These are phyloP conservation scores for Botrytis fabae DNA, from an alignment of 2,329 filamentous ascomycete genomes.

Conservation along the genomic window DNA sequence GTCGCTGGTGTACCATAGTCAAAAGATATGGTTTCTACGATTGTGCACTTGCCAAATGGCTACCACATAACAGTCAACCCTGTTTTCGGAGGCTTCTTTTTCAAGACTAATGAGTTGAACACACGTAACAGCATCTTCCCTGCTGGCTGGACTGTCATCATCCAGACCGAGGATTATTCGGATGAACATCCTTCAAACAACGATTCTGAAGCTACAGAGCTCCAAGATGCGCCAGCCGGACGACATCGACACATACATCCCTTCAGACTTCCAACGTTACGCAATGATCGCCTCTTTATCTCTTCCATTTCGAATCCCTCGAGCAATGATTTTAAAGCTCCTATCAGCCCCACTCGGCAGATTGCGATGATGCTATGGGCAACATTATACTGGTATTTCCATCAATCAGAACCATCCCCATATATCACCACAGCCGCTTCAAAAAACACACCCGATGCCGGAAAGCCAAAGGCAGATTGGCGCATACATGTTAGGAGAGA, in stretches of 20 bases:
- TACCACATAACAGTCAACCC: constrained; percentile 78
- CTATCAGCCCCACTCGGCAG: constrained; percentile 79
- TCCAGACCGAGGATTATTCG: constrained; percentile 62
- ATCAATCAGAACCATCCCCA: constrained; percentile 72
- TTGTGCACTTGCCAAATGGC: constrained; percentile 80
- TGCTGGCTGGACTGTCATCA: constrained; percentile 84
- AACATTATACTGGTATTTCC: constrained; percentile 96
- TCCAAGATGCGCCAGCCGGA: constrained; percentile 35
- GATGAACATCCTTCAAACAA: constrained; percentile 39
- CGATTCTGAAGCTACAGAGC: constrained; percentile 37
- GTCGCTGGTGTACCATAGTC: not conserved
- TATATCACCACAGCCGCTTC: constrained; percentile 64
- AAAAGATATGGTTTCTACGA: constrained; percentile 35
- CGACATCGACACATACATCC: constrained; percentile 53
- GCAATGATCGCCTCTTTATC: constrained; percentile 82
- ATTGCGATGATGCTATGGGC: constrained; percentile 97
- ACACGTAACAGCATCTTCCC: constrained; percentile 71
- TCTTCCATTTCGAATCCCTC: constrained; percentile 87
- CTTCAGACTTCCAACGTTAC: constrained; percentile 74
- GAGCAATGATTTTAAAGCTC: constrained; percentile 74
- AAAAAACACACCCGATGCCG: constrained; percentile 63
- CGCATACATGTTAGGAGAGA: constrained; percentile 79
- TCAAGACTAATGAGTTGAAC: constrained; percentile 78
- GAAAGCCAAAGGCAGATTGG: constrained; percentile 83
- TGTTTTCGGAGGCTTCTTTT: constrained; percentile 88